A percentile compares a stretch with the other conserved stretches of the same genome.
phyloP scores from a whole-genome alignment of 1,139 yeast genomes.

The Geotrichum macrosporum region DNA sequence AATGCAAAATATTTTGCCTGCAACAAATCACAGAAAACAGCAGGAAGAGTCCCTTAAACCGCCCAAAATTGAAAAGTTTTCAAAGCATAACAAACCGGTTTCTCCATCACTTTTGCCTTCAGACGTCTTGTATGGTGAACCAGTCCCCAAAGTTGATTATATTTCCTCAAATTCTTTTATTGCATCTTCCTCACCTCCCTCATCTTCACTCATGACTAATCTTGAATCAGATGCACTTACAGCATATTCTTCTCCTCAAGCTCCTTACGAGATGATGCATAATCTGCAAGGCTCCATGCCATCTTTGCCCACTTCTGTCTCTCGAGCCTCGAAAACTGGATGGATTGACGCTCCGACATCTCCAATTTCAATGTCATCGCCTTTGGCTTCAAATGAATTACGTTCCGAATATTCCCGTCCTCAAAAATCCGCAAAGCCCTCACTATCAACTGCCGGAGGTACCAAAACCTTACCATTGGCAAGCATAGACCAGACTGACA shows the following conservation, averaged over 20 bases:
- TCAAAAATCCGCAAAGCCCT: slow-evolving; percentile 7
- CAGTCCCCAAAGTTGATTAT: background rate
- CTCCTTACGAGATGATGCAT: slow-evolving; percentile 10
- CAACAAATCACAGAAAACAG: too few relatives aligned
- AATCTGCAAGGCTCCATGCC: background rate
- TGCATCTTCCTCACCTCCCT: slow-evolving; percentile 14
- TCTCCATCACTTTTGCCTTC: slow-evolving; percentile 4
- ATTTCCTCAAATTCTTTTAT: background rate
- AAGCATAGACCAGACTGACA: slow-evolving; percentile 1
- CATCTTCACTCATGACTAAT: slow-evolving; percentile 11
- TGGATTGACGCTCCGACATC: slow-evolving; percentile 17
- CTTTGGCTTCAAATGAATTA: background rate
- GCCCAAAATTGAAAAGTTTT: too few relatives aligned
- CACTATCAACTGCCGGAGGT: slow-evolving; percentile 9
- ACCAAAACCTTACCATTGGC: background rate
- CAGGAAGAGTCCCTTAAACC: too few relatives aligned
- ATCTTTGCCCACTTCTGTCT: background rate
- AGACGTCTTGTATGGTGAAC: background rate
- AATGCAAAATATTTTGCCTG: too few relatives aligned
- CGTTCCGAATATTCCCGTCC: slow-evolving; percentile 9
- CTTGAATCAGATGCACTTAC: slow-evolving; percentile 12
- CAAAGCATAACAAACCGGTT: background rate
- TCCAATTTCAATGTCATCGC: slow-evolving; percentile 19
- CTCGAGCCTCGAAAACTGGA: slow-evolving; percentile 8
- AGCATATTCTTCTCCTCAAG: slow-evolving; percentile 16